Evolutionary conservation across 225 moss, liverwort and hornwort species (phyloP), one percentile per base, ranked within the genome.

Genomic region (Sphagnum contortum): DNA sequence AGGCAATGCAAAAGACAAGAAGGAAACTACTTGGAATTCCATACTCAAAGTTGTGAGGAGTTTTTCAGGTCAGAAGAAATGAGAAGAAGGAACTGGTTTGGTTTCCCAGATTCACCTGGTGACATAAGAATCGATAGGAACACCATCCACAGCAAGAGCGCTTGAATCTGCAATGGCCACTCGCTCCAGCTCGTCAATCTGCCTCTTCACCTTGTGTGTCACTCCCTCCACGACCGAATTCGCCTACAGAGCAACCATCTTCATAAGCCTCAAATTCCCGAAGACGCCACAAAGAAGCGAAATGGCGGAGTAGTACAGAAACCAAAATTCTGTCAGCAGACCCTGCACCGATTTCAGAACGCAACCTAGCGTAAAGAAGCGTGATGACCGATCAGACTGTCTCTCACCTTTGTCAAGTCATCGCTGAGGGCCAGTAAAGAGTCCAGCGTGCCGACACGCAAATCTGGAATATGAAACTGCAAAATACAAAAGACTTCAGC

Each of bases 141-240:
- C 89, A 71, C 84, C 84, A 52, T 85, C 82, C 67, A 88, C 84
- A 7, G 73, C 76, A 58, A 88, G 62, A 8, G 88, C 71, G 48
- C 72, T 50, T 12, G 74, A 45, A 53, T 78, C 80, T 46, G 69
- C 64, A 62, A 85, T 82, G 44, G 66, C 66, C 52, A 72, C 70
- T 45, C 66, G 80, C 70, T 88, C 88, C 71, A 88, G 70, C 53
- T 84, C 75, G 62, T 70, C 75, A 62, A 75, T 75, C 48, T 75
- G 75, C 52, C 57, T 66, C 48, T 66, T 70, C 56, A 75, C 45
- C 66, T 75, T 75, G 62, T 57, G 14, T 29, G 62, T 12, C 57
- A 94, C 83, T 64, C 87, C 81, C 65, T 94, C 94, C 50, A 94
- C 94, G 48, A 86, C 83, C 64, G 89, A 77, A 73, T 91, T 94